Evolutionary conservation across 1,284 basidiomycete genomes (phyloP), one percentile per base, ranked within the genome.

Genomic region (Vanrija humicola): DNA sequence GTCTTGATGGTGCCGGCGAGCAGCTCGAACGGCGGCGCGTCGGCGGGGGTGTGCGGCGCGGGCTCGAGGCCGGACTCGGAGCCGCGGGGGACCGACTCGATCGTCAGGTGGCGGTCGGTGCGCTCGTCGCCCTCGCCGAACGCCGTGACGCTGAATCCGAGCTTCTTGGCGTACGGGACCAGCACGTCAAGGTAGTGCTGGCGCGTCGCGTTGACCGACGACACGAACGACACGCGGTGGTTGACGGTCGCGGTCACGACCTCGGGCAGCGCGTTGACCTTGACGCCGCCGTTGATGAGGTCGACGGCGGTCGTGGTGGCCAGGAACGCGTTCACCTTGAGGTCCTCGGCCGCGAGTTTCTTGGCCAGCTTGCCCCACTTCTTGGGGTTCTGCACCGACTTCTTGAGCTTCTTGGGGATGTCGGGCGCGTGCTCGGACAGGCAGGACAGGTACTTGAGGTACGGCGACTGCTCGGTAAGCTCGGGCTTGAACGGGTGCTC

Each of bases 401-500:
- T 61, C 48, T 64, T 68, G 47, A 80, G 62, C 16, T 61, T 50
- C 15, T 58, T 56, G 10, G 74, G 71, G 51, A 79, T 68, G 4
- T 75, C 62, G 3, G 74, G 73, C 3, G 79, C 79, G 39, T 76
- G 67, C 16, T 81, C 78, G 18, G 77, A 69, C 7, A 78, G 66
- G 59, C 81, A 82, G 39, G 77, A 71, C 15, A 82, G 71, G 64
- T 72, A 77, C 47, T 75, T 72, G 50, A 81, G 64, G 52, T 74
- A 74, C 2, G 81, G 79, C 29, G 70, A 72, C 21, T 65, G 64
- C 9, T 73, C 58, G 6, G 63, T 55, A 15, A 81, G 64, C 23
- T 54, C 48, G 16, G 73, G 70, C 55, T 65, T 54, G 65, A 65
- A 75, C 0, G 76, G 75, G 55, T 77, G 55, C 38, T 61, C 63